These are phyloP conservation scores for Westerdykella ornata DNA, from an alignment of 2,329 filamentous ascomycete species.

Conservation along the genomic window DNA sequence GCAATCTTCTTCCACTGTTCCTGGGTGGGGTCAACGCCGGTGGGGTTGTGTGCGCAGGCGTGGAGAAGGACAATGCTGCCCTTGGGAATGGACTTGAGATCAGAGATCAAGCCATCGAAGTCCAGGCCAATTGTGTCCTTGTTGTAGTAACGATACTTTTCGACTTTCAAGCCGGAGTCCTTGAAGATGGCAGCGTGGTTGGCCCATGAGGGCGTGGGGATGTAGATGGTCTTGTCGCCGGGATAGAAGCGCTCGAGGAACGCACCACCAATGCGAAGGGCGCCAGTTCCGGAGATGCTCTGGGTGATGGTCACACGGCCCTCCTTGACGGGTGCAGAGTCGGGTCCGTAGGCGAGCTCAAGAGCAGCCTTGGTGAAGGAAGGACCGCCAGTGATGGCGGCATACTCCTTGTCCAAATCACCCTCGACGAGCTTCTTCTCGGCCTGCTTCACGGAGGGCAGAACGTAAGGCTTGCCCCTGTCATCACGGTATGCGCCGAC, in stretches of 20 bases:
- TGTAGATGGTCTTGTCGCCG: slow-evolving; percentile 89
- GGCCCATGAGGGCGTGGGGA: slow-evolving; percentile 93
- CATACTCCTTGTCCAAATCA: slow-evolving; percentile 92
- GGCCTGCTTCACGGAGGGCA: slow-evolving; percentile 83
- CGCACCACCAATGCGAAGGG: slow-evolving; percentile 85
- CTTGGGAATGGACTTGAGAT: slow-evolving; percentile 82
- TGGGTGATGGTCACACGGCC: slow-evolving; percentile 85
- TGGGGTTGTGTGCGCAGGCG: slow-evolving; percentile 96
- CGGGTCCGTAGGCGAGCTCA: slow-evolving; percentile 78
- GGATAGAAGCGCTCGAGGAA: slow-evolving; percentile 92
- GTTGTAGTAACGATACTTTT: slow-evolving; percentile 98
- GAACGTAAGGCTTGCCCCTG: slow-evolving; percentile 94
- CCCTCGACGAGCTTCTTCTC: slow-evolving; percentile 77
- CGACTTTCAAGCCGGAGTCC: slow-evolving; percentile 82
- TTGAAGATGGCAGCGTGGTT: slow-evolving; percentile 97
- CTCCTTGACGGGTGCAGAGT: slow-evolving; percentile 66
- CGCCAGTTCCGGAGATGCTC: slow-evolving; percentile 96
- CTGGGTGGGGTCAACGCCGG: slow-evolving; percentile 84
- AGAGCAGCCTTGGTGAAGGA: slow-evolving; percentile 91
- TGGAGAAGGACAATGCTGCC: slow-evolving; percentile 89
- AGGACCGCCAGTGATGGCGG: slow-evolving; percentile 91
- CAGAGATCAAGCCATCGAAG: slow-evolving; percentile 85
- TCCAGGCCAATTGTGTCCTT: slow-evolving; percentile 97
- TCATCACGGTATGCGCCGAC: slow-evolving; percentile 98
- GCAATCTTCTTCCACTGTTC: slow-evolving; percentile 93